Evolutionary conservation across 345 rosid species (phyloP).

Genomic region (Euphorbia lathyris): DNA sequence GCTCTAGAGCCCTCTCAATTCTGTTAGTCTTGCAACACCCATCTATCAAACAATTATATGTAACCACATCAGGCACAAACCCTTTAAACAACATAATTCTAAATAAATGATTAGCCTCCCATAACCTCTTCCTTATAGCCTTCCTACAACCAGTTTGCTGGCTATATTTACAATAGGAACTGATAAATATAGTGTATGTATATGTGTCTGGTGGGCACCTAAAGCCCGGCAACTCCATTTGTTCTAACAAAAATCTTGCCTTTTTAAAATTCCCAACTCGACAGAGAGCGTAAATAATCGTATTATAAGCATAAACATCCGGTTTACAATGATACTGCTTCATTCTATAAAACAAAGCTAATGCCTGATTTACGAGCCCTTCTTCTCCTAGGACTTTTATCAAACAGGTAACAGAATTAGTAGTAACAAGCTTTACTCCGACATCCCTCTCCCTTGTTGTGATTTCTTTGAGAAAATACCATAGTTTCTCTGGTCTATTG

Average conservation of each 20-base stretch:
- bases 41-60: too few species aligned
- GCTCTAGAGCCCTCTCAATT: slow-evolving; percentile 33
- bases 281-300: slow-evolving; percentile 71
- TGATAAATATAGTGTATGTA: slow-evolving; percentile 72
- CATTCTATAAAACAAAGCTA: slow-evolving; percentile 66
- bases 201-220: slow-evolving; percentile 60
- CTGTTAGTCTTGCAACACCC: too few species aligned
- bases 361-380: slow-evolving; percentile 71
- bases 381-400: slow-evolving; percentile 90
- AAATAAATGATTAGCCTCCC: too few species aligned
- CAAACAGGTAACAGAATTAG: slow-evolving; percentile 69
- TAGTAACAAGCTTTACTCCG: slow-evolving; percentile 30
- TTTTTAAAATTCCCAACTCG: slow-evolving; percentile 64
- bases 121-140: slow-evolving; percentile 72
- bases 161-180: slow-evolving; percentile 67
- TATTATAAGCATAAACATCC: slow-evolving; percentile 76
- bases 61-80: too few species aligned
- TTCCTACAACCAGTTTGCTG: slow-evolving; percentile 82
- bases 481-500: slow-evolving; percentile 44
- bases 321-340: slow-evolving; percentile 70
- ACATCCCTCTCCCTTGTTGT: slow-evolving; percentile 12
- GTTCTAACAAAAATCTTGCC: too few species aligned
- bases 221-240: slow-evolving; percentile 57
- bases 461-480: slow-evolving; percentile 68
- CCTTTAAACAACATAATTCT: too few species aligned